Evolutionary conservation across 768 basidiomycete genomes (phyloP).

Genomic region (Phaeotremella skinneri): DNA sequence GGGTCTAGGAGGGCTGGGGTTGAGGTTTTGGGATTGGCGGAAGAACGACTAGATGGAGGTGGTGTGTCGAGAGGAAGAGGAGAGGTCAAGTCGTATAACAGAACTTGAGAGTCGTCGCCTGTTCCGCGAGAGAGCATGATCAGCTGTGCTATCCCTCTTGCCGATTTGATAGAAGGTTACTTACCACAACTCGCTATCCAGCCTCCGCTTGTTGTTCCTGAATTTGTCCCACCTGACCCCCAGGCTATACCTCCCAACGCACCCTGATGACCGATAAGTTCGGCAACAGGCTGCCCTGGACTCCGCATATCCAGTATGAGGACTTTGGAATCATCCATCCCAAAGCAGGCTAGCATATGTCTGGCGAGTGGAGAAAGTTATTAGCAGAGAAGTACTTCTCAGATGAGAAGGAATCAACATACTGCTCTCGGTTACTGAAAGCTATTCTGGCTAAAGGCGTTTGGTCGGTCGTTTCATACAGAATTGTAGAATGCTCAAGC

Average conservation of each 20-base stretch:
- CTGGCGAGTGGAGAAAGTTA: slow-evolving; percentile 58
- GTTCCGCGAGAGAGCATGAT: not conserved
- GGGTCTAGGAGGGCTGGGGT: slow-evolving; percentile 25
- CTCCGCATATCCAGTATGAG: slow-evolving; percentile 96
- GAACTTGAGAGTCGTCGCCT: slow-evolving; percentile 93
- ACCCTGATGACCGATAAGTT: slow-evolving; percentile 76
- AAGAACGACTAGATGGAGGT: slow-evolving; percentile 45
- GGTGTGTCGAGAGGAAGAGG: slow-evolving; percentile 36
- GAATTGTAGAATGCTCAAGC: slow-evolving; percentile 95
- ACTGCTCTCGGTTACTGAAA: slow-evolving; percentile 55
- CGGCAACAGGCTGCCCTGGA: slow-evolving; percentile 91
- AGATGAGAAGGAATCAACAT: too few relatives aligned
- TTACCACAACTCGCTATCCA: slow-evolving; percentile 82
- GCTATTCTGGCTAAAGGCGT: slow-evolving; percentile 48
- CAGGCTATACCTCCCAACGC: slow-evolving; percentile 85
- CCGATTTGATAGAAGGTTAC: slow-evolving; percentile 29
- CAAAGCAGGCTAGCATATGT: slow-evolving; percentile 96
- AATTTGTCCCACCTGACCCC: slow-evolving; percentile 61
- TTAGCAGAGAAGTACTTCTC: slow-evolving; percentile 16
- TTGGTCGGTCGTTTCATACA: slow-evolving; percentile 69
- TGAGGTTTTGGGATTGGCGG: slow-evolving; percentile 14
- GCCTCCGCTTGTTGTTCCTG: slow-evolving; percentile 60
- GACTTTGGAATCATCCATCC: slow-evolving; percentile 83
- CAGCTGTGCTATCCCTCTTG: too few relatives aligned
- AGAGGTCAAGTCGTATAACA: slow-evolving; percentile 78